Evolutionary conservation across 176 grass and related monocot species (phyloP), one percentile per base, ranked within the genome.

Genomic region (Puccinellia tenuiflora): DNA sequence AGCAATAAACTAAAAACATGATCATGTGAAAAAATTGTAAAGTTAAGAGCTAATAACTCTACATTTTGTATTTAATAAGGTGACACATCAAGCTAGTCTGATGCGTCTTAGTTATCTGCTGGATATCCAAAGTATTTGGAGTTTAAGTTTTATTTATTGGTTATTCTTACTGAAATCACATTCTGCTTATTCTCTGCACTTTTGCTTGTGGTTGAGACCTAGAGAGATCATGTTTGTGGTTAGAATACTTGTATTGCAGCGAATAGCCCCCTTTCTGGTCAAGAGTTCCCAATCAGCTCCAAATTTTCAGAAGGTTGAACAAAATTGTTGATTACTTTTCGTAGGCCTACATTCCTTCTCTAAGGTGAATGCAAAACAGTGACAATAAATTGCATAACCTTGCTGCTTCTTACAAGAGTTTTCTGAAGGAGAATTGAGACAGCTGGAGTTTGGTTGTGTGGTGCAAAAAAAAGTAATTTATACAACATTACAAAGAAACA

Each of bases 41-140:
- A 33, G 18, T 35, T 13, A 80, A 76, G 31, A 59, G 37, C 37
- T 82, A 56, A 45, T 52, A 43, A 31, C 66, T 48, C 59, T 66
- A 56, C 28, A 25, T 18, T 42, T 20, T 83, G 21, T 61, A 56
- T 46, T 55, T 10, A 83, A 30, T 45, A 43, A 73, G 28, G 54
- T 48, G 79, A 74, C 73, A 21, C 55, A 59, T 77, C 79, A 47
- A 39, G 34, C 9, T 31, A 77, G 31, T 35, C 52, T 18, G 31
- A 35, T 71, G 3, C 20, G 43, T 21, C 11, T 59, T 82, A 17
- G 62, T 85, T 86, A 64, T 85, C 37, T 54, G 20, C 34, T 86
- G 72, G 54, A 14, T 47, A 15, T 47, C 45, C 45, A 47, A 48
- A 34, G 33, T 59, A 42, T 68, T 55, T 78, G 68, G 24, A 84